Base-by-base conservation (phyloP, 2,329 filamentous ascomycete species). In the Fusarium bulbicola region DNA sequence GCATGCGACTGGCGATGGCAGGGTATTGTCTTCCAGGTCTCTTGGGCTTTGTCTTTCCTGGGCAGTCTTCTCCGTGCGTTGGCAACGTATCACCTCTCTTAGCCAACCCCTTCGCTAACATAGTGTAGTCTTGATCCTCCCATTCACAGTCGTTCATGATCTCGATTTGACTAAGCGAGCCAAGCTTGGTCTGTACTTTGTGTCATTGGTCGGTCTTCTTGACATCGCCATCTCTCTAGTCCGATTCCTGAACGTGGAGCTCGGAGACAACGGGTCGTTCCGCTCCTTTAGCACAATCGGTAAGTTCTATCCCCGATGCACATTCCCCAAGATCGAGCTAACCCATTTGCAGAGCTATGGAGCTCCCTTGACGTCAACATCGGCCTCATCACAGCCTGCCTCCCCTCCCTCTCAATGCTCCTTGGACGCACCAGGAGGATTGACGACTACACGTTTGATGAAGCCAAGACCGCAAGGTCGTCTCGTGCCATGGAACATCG, bases 301-400 rank as follows among this genome's bases (percentile, higher is more conserved):
- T 67, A 46, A 36, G 52, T 16, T 53, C 24, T 43, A 37, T 6
- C 5, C 13, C 21, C 16, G 5, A 11, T 11, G 6, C 18, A 21
- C 18, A n/a, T 28, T 14, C 6, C 39, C 11, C 32, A 15, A n/a
- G 28, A 37, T 5, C 10, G 4, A 10, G 6, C 59, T 47, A 39
- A 59, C 16, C 21, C 10, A 16, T 21, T 16, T 57, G 42, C 18
- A 75, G 73, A 75, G 32, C 37, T 75, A 4, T 75, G 73, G 70
- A 73, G 66, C 24, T 59, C 69, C 9, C 70, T 75, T 9, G 73
- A 75, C 6, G 73, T 61, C 13, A 71, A 74, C 15, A 63, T 75
- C 13, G 69, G 66, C 5, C 72, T 75, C 13, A 65, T 75, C 12
- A 45, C 63, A 15, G 69, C 70, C 5, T 75, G 66, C 15, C 70